These are phyloP conservation scores for Desmodesmus armatus DNA, from an alignment of 139 green algal genomes.

Conservation along the genomic window DNA sequence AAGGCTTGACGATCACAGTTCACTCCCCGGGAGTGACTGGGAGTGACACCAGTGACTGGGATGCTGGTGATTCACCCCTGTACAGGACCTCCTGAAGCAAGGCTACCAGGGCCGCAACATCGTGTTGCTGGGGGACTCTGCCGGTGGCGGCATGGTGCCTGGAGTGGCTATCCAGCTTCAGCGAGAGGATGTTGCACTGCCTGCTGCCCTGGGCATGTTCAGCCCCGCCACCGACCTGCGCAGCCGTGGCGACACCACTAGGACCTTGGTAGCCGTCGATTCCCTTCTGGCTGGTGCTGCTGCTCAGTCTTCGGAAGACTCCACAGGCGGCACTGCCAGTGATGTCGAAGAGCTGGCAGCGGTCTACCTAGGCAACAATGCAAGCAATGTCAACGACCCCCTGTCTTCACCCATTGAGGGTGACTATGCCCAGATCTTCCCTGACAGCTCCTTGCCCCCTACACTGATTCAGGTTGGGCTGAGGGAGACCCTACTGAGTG, in stretches of 20 bases:
- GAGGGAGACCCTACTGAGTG: slow-evolving; percentile 6
- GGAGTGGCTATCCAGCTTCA: slow-evolving; percentile 6
- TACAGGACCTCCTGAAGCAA: too few species aligned
- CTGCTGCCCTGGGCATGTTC: slow-evolving; percentile 3
- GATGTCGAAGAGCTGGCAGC: too few species aligned
- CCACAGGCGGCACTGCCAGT: too few species aligned
- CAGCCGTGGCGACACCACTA: not conserved
- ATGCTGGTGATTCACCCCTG: not conserved
- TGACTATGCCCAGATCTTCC: not conserved
- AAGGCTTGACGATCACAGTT: too few species aligned
- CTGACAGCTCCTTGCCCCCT: not conserved
- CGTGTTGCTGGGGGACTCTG: slow-evolving; percentile 31
- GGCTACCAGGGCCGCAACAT: slow-evolving; percentile 6
- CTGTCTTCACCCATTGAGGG: not conserved
- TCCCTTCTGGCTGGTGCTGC: not conserved
- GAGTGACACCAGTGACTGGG: too few species aligned
- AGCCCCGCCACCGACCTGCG: not conserved
- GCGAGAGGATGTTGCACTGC: not conserved
- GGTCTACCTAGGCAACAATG: not conserved
- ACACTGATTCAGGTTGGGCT: slow-evolving; percentile 34
- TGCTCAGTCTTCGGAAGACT: too few species aligned
- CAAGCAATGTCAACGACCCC: not conserved
- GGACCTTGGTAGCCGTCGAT: not conserved
- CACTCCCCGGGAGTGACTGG: too few species aligned
- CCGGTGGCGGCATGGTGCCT: slow-evolving; percentile 17